A percentile compares a stretch with the other conserved stretches of the same genome.
Conservation (phyloP, 345 rosid genomes). For the Hibiscus trionum region DNA sequence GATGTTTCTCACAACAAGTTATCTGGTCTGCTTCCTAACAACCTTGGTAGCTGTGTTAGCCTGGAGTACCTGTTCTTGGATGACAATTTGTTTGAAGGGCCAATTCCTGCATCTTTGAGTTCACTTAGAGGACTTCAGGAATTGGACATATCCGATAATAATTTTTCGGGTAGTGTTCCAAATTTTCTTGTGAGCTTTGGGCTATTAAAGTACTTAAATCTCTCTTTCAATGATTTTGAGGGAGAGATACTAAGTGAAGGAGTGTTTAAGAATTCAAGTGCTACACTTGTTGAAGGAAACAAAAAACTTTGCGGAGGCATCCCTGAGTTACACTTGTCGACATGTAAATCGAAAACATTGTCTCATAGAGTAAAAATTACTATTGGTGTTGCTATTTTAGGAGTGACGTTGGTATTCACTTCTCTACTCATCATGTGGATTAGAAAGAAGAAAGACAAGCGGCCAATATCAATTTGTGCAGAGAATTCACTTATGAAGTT, state of each 20-base stretch:
- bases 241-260: constrained; percentile 31
- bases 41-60: constrained; percentile 19
- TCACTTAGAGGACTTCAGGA: constrained; percentile 17
- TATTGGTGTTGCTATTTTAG: neutral
- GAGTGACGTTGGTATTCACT: neutral
- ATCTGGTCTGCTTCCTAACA: constrained; percentile 15
- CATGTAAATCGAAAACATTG: constrained; percentile 1
- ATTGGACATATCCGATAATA: constrained; percentile 31
- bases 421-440: neutral
- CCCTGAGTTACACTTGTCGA: neutral
- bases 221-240: constrained; percentile 35
- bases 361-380: neutral
- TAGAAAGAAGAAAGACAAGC: neutral
- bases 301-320: constrained; percentile 32
- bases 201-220: constrained; percentile 8
- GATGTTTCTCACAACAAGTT: neutral
- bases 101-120: constrained; percentile 25
- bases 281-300: constrained; percentile 22
- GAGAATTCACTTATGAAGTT: neutral
- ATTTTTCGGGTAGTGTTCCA: constrained; percentile 23
- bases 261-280: constrained; percentile 26
- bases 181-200: neutral
- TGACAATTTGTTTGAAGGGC: constrained; percentile 21
- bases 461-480: neutral
- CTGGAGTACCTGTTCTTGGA: constrained; percentile 11